phyloP scores from a whole-genome alignment of 306 rosid species.

The Fragaria vesca region DNA sequence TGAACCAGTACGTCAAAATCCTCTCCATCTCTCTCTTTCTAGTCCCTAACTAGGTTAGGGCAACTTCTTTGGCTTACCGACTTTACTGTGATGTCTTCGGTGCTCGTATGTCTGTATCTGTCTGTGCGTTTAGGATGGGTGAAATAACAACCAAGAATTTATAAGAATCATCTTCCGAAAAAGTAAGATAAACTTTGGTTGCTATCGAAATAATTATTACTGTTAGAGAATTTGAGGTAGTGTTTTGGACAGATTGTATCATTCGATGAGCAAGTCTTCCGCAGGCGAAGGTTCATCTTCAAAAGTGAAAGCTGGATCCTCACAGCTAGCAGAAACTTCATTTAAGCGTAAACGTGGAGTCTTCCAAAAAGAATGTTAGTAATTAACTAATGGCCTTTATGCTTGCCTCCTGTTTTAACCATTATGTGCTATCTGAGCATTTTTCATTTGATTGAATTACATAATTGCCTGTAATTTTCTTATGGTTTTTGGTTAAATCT shows the following conservation, averaged over 20 bases:
- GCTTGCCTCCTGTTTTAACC: not conserved
- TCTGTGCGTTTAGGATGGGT: too few relatives aligned
- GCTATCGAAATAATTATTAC: too few relatives aligned
- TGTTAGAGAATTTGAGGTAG: too few relatives aligned
- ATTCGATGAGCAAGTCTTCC: constrained; percentile 50
- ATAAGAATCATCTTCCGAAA: too few relatives aligned
- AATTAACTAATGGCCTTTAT: not conserved
- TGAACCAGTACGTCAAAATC: too few relatives aligned
- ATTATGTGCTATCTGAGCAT: not conserved
- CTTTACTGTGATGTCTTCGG: too few relatives aligned
- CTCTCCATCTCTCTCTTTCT: too few relatives aligned
- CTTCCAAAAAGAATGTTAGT: constrained; percentile 81
- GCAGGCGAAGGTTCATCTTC: constrained; percentile 61
- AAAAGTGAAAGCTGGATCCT: constrained; percentile 60
- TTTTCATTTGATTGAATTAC: not conserved
- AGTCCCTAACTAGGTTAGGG: too few relatives aligned
- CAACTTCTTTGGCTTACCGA: too few relatives aligned
- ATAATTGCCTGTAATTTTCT: constrained; percentile 1
- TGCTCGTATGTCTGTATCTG: too few relatives aligned
- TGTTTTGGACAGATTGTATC: not conserved
- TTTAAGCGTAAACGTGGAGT: constrained; percentile 84
- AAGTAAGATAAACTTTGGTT: too few relatives aligned
- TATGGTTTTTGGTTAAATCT: not conserved
- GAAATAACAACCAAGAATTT: too few relatives aligned
- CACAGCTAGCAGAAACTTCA: constrained; percentile 81